Base-by-base conservation (phyloP, 768 basidiomycete species). In the Chalciporus sphaerocephalus region DNA sequence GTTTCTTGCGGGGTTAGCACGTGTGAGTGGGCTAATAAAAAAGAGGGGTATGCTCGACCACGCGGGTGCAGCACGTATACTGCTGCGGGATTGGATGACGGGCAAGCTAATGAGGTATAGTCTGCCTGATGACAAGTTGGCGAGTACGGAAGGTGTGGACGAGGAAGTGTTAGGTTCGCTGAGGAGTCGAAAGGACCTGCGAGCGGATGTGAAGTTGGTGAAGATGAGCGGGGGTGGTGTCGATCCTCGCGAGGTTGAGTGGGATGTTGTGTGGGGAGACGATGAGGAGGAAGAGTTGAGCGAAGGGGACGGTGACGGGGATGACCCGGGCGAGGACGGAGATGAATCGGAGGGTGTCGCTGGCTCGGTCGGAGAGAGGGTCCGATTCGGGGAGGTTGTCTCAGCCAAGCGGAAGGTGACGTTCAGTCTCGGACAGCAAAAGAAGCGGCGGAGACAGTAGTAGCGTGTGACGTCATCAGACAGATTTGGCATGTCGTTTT, bases 51-150 rank as follows among this genome's bases (percentile, higher is more conserved):
- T 76, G 20, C 67, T 81, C 10, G 92, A 95, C 62, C 65, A 87
- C 40, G 74, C 78, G 3, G 80, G 79, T 33, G 89, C 92, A 4
- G 84, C 87, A 12, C 83, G 87, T 17, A 73, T 85, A 47, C 73
- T 96, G 28, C 74, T 96, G 35, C 81, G 86, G 9, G 92, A 95
- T 68, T 96, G 92, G 92, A 80, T 74, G 48, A 74, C 73, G 6
- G 84, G 85, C 42, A 83, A 78, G 51, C 73, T 95, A 56, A 75
- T 80, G 20, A 78, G 85, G 48, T 93, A 87, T 67, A 81, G 85
- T 5, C 64, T 72, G 38, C 85, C 86, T 1, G 70, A 75, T 3
- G 37, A 64, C 0, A 38, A 52, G 6, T 16, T 48, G 25, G 38
- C 15, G 4, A 53, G 52, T 22, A 22, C 52, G 51, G 15, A 35